phyloP scores from a whole-genome alignment of 306 rosid genomes.

The Dryas drummondii region DNA sequence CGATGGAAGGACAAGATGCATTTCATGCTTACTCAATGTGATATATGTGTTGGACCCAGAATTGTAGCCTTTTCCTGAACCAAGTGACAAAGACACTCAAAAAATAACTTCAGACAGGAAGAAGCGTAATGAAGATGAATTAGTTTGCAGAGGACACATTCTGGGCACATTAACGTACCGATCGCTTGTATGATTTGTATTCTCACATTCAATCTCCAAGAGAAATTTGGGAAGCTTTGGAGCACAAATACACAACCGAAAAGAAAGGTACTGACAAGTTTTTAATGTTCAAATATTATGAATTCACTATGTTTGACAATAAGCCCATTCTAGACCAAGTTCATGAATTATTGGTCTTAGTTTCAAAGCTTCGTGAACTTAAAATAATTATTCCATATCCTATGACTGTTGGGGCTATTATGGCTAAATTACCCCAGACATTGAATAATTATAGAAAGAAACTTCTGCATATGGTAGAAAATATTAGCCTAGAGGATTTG shows the following conservation, averaged over 20 bases:
- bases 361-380: not conserved
- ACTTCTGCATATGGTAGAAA: not conserved
- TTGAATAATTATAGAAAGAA: constrained; percentile 15
- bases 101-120: not conserved
- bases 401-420: not conserved
- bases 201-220: not conserved
- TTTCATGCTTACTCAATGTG: not conserved
- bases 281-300: not conserved
- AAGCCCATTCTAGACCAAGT: constrained; percentile 11
- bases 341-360: not conserved
- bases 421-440: constrained; percentile 6
- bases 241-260: not conserved
- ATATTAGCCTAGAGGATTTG: not conserved
- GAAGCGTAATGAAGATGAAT: constrained; percentile 6
- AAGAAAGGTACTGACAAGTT: not conserved
- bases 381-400: not conserved
- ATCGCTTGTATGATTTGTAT: not conserved
- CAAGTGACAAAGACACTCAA: not conserved
- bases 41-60: not conserved
- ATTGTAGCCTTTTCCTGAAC: not conserved
- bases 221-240: not conserved
- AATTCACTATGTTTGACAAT: constrained; percentile 5
- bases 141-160: not conserved
- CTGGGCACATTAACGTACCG: not conserved
- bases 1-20: not conserved